A percentile compares a stretch with the other conserved stretches of the same genome.
Evolutionary conservation across 805 yeast species (phyloP).

Genomic region (Brettanomyces bruxellensis): DNA sequence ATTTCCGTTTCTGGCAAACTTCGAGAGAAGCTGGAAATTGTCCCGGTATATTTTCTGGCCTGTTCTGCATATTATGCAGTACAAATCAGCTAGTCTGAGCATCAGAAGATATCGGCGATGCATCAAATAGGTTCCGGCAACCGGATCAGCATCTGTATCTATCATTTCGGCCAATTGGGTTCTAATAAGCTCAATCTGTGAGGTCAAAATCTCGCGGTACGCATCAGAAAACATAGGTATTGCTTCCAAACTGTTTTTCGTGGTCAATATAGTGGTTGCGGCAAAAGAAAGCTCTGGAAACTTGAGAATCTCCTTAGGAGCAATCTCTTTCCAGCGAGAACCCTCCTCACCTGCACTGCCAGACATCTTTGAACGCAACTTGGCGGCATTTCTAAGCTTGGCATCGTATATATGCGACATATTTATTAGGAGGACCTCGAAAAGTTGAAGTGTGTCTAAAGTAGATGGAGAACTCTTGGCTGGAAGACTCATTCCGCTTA

Average conservation of each 20-base stretch:
- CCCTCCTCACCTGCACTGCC: neutral
- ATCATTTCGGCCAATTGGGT: neutral
- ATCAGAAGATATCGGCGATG: conserved; percentile 34
- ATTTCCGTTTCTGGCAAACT: conserved; percentile 23
- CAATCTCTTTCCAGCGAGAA: conserved; percentile 12
- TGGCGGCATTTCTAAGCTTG: conserved; percentile 18
- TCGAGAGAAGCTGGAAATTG: conserved; percentile 35
- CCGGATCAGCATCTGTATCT: neutral
- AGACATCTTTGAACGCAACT: neutral
- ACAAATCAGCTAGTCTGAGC: conserved; percentile 40
- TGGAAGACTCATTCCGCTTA: neutral
- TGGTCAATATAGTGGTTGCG: neutral
- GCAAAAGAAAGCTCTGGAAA: neutral
- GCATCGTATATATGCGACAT: conserved; percentile 19
- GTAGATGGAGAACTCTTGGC: conserved; percentile 14
- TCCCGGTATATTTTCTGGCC: conserved; percentile 40
- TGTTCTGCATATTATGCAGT: conserved; percentile 34
- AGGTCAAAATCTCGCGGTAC: neutral
- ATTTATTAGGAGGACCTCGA: conserved; percentile 21
- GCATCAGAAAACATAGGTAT: neutral
- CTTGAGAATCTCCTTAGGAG: neutral
- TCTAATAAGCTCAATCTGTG: neutral
- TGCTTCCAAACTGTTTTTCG: neutral
- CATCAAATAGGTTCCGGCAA: conserved; percentile 17
- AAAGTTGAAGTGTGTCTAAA: conserved; percentile 17